Conservation (phyloP, 148 eudicot species). For the Arbutus unedo region DNA sequence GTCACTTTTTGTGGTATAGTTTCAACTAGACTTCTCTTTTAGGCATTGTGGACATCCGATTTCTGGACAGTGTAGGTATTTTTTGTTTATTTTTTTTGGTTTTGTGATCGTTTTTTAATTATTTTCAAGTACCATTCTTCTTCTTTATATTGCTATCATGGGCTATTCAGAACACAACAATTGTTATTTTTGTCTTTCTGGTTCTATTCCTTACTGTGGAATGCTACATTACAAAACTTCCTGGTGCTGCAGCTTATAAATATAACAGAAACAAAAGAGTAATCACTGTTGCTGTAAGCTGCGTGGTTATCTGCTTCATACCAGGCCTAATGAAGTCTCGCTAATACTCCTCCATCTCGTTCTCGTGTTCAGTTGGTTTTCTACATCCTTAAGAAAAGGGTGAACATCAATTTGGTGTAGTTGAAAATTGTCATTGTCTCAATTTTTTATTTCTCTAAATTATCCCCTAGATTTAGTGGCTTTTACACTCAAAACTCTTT, state of each 20-base stretch:
- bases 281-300: background rate
- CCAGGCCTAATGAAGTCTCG: background rate
- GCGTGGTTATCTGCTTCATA: conserved; percentile 1
- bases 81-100: background rate
- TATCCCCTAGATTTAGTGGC: too few species aligned
- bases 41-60: background rate
- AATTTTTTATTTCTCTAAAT: too few species aligned
- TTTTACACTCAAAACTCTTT: too few species aligned
- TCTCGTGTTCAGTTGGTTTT: background rate
- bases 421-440: too few species aligned
- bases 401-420: too few species aligned
- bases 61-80: background rate
- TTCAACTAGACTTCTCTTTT: background rate
- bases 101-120: background rate
- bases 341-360: background rate
- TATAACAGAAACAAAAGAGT: background rate
- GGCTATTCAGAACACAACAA: background rate
- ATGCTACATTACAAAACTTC: background rate
- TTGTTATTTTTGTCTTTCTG: background rate
- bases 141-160: background rate
- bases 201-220: background rate
- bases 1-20: background rate
- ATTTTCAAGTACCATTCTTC: background rate
- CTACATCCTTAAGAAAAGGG: too few species aligned
- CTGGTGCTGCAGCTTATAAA: background rate